phyloP scores from a whole-genome alignment of 805 yeast species.

The Wickerhamiella kurtzmanii region DNA sequence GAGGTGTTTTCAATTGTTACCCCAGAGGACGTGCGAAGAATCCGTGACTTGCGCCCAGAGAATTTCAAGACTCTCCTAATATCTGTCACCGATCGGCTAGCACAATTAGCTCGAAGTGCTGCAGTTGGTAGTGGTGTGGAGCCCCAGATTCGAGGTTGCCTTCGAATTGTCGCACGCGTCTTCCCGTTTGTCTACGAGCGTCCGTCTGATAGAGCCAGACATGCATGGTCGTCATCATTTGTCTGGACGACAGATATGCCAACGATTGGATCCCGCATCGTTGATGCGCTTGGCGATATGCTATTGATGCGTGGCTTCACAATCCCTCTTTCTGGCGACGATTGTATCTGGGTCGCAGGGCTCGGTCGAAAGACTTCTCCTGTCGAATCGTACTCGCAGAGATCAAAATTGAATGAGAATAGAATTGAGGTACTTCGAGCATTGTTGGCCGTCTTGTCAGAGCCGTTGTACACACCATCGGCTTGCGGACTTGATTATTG shows the following conservation, averaged over 20 bases:
- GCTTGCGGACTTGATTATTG: slow-evolving; percentile 47
- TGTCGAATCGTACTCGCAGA: neutral
- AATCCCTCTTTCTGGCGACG: slow-evolving; percentile 20
- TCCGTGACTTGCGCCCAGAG: slow-evolving; percentile 43
- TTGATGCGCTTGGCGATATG: slow-evolving; percentile 32
- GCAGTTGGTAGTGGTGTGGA: slow-evolving; percentile 21
- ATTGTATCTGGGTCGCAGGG: slow-evolving; percentile 66
- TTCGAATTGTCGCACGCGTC: slow-evolving; percentile 49
- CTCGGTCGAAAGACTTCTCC: slow-evolving; percentile 33
- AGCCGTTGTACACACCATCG: slow-evolving; percentile 43
- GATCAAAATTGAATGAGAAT: slow-evolving; percentile 38
- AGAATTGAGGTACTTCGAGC: slow-evolving; percentile 56
- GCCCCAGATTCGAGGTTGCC: slow-evolving; percentile 40
- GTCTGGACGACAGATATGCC: slow-evolving; percentile 34
- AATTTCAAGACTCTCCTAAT: slow-evolving; percentile 45
- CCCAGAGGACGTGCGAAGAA: slow-evolving; percentile 41
- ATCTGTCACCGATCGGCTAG: slow-evolving; percentile 27
- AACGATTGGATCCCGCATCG: slow-evolving; percentile 19
- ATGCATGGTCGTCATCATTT: slow-evolving; percentile 25
- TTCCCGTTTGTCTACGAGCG: slow-evolving; percentile 58
- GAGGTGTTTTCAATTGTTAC: slow-evolving; percentile 50
- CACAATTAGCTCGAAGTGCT: slow-evolving; percentile 20
- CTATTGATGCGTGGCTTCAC: slow-evolving; percentile 49
- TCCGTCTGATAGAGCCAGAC: slow-evolving; percentile 17
- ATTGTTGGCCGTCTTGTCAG: slow-evolving; percentile 47